Percentiles rank a stretch among this genome's conserved stretches.
phyloP scores from a whole-genome alignment of 2,329 filamentous ascomycete species.

The Sporothrix humicola region DNA sequence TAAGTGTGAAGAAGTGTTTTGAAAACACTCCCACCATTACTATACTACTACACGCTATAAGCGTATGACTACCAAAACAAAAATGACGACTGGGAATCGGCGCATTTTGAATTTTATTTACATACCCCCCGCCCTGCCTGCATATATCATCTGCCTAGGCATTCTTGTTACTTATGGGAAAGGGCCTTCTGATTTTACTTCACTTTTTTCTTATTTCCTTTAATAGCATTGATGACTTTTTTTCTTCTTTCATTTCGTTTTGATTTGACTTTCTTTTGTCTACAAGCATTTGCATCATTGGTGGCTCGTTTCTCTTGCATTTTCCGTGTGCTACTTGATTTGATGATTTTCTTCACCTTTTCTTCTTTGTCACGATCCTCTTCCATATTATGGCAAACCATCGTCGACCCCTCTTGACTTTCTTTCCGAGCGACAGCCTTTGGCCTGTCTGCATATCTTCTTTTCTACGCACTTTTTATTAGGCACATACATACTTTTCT shows the following conservation, averaged over 20 bases:
- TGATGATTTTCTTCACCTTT: conserved; percentile 27
- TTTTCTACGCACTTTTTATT: conserved; percentile 23
- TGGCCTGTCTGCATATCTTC: not conserved
- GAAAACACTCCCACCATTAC: not conserved
- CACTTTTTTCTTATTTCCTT: not conserved
- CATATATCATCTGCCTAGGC: not conserved
- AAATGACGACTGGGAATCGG: conserved; percentile 29
- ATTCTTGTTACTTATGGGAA: conserved; percentile 6
- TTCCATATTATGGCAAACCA: conserved; percentile 2
- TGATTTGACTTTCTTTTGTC: conserved; percentile 17
- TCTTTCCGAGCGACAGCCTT: not conserved
- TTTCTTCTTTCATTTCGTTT: conserved; percentile 31
- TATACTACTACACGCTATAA: conserved; percentile 9
- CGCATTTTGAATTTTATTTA: conserved; percentile 20
- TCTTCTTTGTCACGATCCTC: not conserved
- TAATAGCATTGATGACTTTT: conserved; percentile 14
- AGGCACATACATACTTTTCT: conserved; percentile 22
- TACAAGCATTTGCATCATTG: conserved; percentile 30
- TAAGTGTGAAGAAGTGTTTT: conserved; percentile 46
- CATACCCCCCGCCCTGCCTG: conserved; percentile 16
- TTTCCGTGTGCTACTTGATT: conserved; percentile 34
- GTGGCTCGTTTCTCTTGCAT: conserved; percentile 33
- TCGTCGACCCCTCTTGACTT: not conserved
- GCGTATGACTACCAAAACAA: not conserved
- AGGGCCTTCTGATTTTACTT: not conserved